Evolutionary conservation across 2,329 filamentous ascomycete species (phyloP).

Genomic region (Cercospora sesami): DNA sequence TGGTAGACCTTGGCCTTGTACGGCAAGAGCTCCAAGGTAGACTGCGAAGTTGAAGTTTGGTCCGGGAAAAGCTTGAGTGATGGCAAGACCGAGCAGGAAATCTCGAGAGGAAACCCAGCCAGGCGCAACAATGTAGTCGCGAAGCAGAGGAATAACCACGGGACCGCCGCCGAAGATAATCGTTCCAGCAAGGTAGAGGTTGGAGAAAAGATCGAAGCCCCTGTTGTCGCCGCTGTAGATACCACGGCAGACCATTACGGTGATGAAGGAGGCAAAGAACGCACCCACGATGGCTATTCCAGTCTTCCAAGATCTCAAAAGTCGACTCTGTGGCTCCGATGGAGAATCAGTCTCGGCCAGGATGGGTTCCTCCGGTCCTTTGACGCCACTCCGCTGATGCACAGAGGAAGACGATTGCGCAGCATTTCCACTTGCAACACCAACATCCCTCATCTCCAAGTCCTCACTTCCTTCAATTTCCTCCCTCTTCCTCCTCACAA

Average conservation of each 20-base stretch:
- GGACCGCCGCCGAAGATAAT: slow-evolving; percentile 52
- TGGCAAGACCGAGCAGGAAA: slow-evolving; percentile 70
- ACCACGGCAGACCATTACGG: slow-evolving; percentile 54
- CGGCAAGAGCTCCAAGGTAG: slow-evolving; percentile 44
- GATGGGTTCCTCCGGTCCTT: neutral
- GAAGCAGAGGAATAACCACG: slow-evolving; percentile 48
- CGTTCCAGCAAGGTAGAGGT: slow-evolving; percentile 72
- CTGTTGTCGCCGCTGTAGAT: slow-evolving; percentile 46
- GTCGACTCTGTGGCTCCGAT: neutral
- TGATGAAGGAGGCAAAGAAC: slow-evolving; percentile 59
- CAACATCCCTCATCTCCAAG: neutral
- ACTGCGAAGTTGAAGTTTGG: slow-evolving; percentile 59
- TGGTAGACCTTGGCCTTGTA: slow-evolving; percentile 35
- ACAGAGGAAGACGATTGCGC: neutral
- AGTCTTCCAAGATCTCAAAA: slow-evolving; percentile 30
- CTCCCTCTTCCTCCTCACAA: neutral
- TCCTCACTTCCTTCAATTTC: neutral
- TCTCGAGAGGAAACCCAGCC: slow-evolving; percentile 70
- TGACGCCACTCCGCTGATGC: neutral
- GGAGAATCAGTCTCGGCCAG: neutral
- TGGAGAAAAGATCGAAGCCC: slow-evolving; percentile 64
- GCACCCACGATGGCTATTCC: slow-evolving; percentile 42
- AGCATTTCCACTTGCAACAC: neutral
- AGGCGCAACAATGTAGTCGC: slow-evolving; percentile 58
- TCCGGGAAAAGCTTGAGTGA: slow-evolving; percentile 69